Evolutionary conservation across 2,329 filamentous ascomycete species (phyloP).

Genomic region (Fusarium drepaniforme): DNA sequence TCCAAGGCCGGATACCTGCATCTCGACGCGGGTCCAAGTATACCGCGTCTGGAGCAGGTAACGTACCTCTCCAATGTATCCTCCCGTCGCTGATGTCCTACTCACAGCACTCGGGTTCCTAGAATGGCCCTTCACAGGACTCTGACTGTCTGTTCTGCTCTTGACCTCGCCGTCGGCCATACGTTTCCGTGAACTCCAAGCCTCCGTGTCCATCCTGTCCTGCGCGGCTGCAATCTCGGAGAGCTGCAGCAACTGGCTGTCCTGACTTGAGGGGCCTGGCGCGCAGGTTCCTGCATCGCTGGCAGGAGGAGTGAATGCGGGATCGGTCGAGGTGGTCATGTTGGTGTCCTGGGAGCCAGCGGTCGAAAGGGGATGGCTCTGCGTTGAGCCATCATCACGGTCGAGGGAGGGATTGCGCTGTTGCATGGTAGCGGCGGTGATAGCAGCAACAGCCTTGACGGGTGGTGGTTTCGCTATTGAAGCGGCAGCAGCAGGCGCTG

Average conservation of each 20-base stretch:
- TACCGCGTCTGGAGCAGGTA: neutral
- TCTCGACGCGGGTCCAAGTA: conserved; percentile 1
- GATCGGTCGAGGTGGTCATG: conserved; percentile 41
- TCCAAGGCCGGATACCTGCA: neutral
- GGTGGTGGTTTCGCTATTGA: conserved; percentile 23
- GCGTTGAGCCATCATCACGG: conserved; percentile 42
- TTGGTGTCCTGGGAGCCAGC: conserved; percentile 41
- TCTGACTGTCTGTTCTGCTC: conserved; percentile 57
- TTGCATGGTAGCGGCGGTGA: conserved; percentile 26
- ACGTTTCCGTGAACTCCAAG: conserved; percentile 70
- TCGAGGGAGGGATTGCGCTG: conserved; percentile 34
- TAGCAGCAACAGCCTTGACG: conserved; percentile 24
- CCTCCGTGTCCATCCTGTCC: conserved; percentile 58
- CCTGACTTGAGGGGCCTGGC: conserved; percentile 55
- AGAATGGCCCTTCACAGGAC: conserved; percentile 70
- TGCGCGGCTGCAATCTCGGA: conserved; percentile 69
- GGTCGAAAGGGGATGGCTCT: conserved; percentile 42
- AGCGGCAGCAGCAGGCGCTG: conserved; percentile 26
- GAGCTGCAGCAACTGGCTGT: conserved; percentile 68
- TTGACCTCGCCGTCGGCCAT: conserved; percentile 83
- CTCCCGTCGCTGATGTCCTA: conserved; percentile 69
- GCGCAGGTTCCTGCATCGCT: conserved; percentile 40
- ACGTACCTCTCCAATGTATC: conserved; percentile 83
- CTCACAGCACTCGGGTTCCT: conserved; percentile 79
- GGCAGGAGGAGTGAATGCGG: conserved; percentile 41